Conservation (phyloP, 2,329 filamentous ascomycete genomes). For the Sphaerulina vaccinii region DNA sequence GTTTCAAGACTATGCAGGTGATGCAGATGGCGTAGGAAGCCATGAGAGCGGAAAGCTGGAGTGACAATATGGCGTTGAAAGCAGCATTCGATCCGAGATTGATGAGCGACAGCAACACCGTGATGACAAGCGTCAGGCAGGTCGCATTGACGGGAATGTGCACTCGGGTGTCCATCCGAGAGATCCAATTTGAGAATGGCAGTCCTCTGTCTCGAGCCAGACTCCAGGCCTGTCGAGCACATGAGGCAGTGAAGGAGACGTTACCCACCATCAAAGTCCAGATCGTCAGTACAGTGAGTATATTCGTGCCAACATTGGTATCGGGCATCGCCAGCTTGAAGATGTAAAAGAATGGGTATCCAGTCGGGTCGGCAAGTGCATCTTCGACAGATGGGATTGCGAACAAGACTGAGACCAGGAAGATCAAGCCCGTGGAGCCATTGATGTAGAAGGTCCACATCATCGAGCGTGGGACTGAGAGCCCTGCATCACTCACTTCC, state of each 20-base stretch:
- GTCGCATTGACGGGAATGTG: conserved; percentile 25
- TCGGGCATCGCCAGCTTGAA: conserved; percentile 23
- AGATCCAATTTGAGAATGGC: conserved; percentile 22
- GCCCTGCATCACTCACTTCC: conserved; percentile 26
- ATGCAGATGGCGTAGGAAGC: conserved; percentile 27
- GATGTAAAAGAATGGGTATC: conserved; percentile 24
- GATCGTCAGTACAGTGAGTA: conserved; percentile 21
- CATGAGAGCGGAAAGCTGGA: conserved; percentile 24
- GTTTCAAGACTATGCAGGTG: conserved; percentile 24
- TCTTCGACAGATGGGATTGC: conserved; percentile 24
- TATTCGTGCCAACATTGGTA: conserved; percentile 19
- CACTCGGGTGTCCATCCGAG: conserved; percentile 20
- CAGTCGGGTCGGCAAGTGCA: conserved; percentile 24
- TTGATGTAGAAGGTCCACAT: conserved; percentile 30
- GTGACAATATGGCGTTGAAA: conserved; percentile 25
- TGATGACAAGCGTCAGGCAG: conserved; percentile 18
- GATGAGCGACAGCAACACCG: conserved; percentile 22
- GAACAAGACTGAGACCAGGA: conserved; percentile 23
- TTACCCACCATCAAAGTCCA: conserved; percentile 23
- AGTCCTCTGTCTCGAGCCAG: conserved; percentile 23
- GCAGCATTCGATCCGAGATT: conserved; percentile 25
- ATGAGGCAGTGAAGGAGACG: conserved; percentile 23
- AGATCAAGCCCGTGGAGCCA: conserved; percentile 20
- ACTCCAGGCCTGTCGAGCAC: conserved; percentile 25
- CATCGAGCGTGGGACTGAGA: conserved; percentile 34